Evolutionary conservation across 108 stramenopile species (phyloP).

Genomic region (Cyclotella atomus): DNA sequence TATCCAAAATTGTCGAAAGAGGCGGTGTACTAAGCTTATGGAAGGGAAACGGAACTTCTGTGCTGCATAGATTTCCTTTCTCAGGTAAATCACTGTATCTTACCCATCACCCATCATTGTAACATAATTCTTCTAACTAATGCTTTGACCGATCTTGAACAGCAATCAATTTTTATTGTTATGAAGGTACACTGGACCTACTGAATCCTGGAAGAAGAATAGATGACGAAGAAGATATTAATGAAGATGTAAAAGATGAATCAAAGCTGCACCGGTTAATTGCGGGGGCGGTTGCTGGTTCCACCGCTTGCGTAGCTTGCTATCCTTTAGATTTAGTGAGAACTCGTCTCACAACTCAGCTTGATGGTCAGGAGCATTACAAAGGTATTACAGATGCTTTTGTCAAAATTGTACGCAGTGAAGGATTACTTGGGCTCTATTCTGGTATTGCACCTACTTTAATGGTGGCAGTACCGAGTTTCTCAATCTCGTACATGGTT

Average conservation of each 20-base stretch:
- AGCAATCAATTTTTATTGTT: conserved; percentile 94
- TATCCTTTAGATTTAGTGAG: conserved; percentile 94
- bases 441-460: conserved; percentile 84
- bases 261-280: conserved; percentile 72
- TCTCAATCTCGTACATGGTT: conserved; percentile 88
- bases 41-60: conserved; percentile 94
- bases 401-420: conserved; percentile 74
- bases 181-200: conserved; percentile 82
- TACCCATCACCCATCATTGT: too few species aligned
- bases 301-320: conserved; percentile 83
- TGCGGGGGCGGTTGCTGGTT: conserved; percentile 87
- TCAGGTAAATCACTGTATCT: too few species aligned
- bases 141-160: too few species aligned
- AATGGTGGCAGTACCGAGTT: conserved; percentile 89
- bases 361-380: conserved; percentile 83
- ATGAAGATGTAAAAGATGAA: conserved; percentile 31
- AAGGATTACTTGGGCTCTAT: conserved; percentile 86
- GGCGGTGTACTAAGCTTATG: conserved; percentile 88
- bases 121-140: too few species aligned
- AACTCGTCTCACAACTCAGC: conserved; percentile 91
- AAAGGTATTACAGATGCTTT: conserved; percentile 87
- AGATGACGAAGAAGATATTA: conserved; percentile 56
- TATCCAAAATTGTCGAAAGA: conserved; percentile 82
- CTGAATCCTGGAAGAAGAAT: conserved; percentile 51
- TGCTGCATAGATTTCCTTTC: conserved; percentile 94